Percentiles rank a stretch among this genome's conserved stretches.
phyloP scores from a whole-genome alignment of 1,284 basidiomycete genomes.

The Crepidotus sp. region DNA sequence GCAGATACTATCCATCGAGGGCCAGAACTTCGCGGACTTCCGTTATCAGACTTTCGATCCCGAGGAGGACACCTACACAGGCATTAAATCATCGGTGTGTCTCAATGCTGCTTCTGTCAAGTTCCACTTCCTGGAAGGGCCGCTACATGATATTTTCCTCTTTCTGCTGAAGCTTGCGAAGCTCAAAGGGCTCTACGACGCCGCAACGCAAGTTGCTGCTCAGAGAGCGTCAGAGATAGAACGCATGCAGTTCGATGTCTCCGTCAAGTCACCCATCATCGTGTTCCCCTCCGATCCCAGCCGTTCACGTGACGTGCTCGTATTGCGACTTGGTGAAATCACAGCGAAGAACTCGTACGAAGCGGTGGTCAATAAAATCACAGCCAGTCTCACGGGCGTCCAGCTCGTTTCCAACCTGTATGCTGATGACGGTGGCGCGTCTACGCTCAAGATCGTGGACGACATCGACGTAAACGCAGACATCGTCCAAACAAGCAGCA shows the following conservation, averaged over 20 bases:
- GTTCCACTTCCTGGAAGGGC: constrained; percentile 82
- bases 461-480: constrained; percentile 79
- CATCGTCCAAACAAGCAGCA: constrained; percentile 52
- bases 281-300: constrained; percentile 75
- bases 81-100: constrained; percentile 81
- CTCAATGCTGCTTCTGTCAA: constrained; percentile 89
- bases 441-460: constrained; percentile 81
- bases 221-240: constrained; percentile 86
- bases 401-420: constrained; percentile 71
- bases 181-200: constrained; percentile 91
- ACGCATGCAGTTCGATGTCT: constrained; percentile 86
- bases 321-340: constrained; percentile 86
- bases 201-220: constrained; percentile 88
- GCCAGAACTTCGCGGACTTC: constrained; percentile 92
- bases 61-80: constrained; percentile 56
- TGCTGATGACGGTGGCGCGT: constrained; percentile 37
- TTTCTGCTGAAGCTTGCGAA: constrained; percentile 86
- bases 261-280: constrained; percentile 89
- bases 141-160: constrained; percentile 77
- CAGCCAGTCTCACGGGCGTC: constrained; percentile 80
- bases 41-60: constrained; percentile 91
- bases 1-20: constrained; percentile 89
- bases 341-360: constrained; percentile 76
- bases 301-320: constrained; percentile 60
- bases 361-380: constrained; percentile 51